phyloP scores from a whole-genome alignment of 495 filamentous ascomycete genomes.

The Penicillium atrosanguineum region DNA sequence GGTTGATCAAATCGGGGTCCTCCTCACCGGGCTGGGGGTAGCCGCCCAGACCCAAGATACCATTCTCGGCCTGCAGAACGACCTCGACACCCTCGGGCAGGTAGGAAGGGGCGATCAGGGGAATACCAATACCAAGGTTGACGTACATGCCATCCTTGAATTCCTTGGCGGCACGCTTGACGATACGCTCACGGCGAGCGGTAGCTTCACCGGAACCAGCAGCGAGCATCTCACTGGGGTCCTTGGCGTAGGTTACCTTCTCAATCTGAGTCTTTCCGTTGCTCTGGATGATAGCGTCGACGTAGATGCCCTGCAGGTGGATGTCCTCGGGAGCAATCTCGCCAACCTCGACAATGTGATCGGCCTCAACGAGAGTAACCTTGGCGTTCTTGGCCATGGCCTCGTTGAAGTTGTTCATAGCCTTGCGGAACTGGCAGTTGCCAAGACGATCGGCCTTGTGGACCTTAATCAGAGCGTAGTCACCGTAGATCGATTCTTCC shows the following conservation, averaged over 20 bases:
- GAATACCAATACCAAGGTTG: constrained; percentile 91
- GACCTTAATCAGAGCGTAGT: constrained; percentile 86
- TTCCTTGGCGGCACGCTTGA: constrained; percentile 81
- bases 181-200: constrained; percentile 76
- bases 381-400: constrained; percentile 87
- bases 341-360: constrained; percentile 81
- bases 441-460: constrained; percentile 84
- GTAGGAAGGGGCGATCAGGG: constrained; percentile 80
- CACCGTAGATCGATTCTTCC: constrained; percentile 78
- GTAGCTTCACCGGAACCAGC: constrained; percentile 66
- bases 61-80: constrained; percentile 85
- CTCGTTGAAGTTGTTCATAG: constrained; percentile 86
- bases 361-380: constrained; percentile 85
- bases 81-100: constrained; percentile 76
- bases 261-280: constrained; percentile 75
- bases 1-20: constrained; percentile 88
- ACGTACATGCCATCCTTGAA: constrained; percentile 94
- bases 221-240: constrained; percentile 50
- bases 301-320: constrained; percentile 85
- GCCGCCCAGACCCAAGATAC: constrained; percentile 81
- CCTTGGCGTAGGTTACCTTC: constrained; percentile 72
- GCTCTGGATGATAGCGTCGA: constrained; percentile 77
- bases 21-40: constrained; percentile 76
- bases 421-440: constrained; percentile 86
- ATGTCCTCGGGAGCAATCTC: constrained; percentile 72